A percentile compares a stretch with the other conserved stretches of the same genome.
phyloP scores from a whole-genome alignment of 441 rosid genomes.

The Syzygium malaccense region DNA sequence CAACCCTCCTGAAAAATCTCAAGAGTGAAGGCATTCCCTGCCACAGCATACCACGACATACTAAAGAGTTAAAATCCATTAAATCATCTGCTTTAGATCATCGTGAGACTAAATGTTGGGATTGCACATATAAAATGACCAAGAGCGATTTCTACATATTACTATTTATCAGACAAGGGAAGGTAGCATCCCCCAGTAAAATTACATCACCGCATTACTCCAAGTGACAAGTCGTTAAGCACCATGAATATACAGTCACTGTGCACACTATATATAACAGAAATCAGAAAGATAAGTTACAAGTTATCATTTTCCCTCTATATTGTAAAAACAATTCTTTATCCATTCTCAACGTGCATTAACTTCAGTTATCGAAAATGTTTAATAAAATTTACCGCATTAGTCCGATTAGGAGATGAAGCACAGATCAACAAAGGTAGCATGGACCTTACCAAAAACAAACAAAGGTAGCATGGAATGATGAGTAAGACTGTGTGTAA shows the following conservation, averaged over 20 bases:
- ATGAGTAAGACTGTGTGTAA: not conserved
- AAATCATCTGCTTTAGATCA: not conserved
- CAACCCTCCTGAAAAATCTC: conserved; percentile 44
- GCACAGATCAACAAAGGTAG: not conserved
- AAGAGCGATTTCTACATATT: not conserved
- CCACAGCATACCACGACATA: not conserved
- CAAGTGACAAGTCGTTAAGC: not conserved
- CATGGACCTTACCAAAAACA: not conserved
- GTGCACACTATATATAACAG: not conserved
- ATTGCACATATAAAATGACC: not conserved
- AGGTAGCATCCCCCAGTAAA: not conserved
- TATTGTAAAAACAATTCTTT: not conserved
- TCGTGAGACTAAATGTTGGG: not conserved
- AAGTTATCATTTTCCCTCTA: not conserved
- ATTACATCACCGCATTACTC: not conserved
- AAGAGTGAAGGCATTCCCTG: conserved; percentile 61
- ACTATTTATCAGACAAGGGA: not conserved
- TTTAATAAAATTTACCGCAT: not conserved
- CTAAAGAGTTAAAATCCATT: not conserved
- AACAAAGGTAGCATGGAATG: not conserved
- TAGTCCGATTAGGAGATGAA: not conserved
- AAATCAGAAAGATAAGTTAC: not conserved
- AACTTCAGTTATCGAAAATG: not conserved
- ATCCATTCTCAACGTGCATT: not conserved
- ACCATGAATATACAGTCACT: not conserved